Evolutionary conservation across 495 filamentous ascomycete genomes (phyloP).

Genomic region (Apodospora peruviana): DNA sequence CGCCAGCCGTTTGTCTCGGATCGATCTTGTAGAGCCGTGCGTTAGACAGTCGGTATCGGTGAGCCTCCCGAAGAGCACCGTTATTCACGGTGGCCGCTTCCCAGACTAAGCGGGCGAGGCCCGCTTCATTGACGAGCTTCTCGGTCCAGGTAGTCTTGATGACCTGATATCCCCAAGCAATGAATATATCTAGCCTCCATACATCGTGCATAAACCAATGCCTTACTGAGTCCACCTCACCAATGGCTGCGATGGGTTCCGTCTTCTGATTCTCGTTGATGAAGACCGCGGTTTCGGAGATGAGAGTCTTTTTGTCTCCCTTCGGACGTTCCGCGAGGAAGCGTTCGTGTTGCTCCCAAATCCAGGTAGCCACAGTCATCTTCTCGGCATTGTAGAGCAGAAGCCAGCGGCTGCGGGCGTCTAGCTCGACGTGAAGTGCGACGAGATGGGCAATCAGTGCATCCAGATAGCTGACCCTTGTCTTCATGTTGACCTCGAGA

Average conservation of each 20-base stretch:
- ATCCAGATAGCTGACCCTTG: constrained; percentile 61
- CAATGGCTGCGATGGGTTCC: constrained; percentile 46
- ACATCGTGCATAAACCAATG: constrained; percentile 81
- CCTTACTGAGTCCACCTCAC: constrained; percentile 65
- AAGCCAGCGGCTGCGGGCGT: constrained; percentile 64
- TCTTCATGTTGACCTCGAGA: constrained; percentile 71
- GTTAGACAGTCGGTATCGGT: constrained; percentile 63
- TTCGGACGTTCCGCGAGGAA: constrained; percentile 39
- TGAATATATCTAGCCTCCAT: constrained; percentile 63
- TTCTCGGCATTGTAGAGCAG: constrained; percentile 89
- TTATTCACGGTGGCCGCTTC: constrained; percentile 79
- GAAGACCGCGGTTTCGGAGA: constrained; percentile 61
- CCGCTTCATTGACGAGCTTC: constrained; percentile 40
- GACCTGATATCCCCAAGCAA: constrained; percentile 69
- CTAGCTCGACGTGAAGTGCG: constrained; percentile 47
- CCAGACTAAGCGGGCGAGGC: constrained; percentile 49
- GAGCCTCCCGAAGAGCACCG: constrained; percentile 64
- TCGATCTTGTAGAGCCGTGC: constrained; percentile 64
- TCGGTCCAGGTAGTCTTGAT: constrained; percentile 61
- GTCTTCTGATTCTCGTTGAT: constrained; percentile 69
- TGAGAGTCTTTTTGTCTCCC: constrained; percentile 48
- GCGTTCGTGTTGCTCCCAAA: constrained; percentile 74
- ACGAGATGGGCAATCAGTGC: constrained; percentile 65
- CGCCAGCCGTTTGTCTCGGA: constrained; percentile 56
- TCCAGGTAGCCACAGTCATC: constrained; percentile 69